A percentile compares a stretch with the other conserved stretches of the same genome.
These are phyloP conservation scores for Debaryomyces udenii DNA, from an alignment of 1,139 yeast species.

Conservation along the genomic window DNA sequence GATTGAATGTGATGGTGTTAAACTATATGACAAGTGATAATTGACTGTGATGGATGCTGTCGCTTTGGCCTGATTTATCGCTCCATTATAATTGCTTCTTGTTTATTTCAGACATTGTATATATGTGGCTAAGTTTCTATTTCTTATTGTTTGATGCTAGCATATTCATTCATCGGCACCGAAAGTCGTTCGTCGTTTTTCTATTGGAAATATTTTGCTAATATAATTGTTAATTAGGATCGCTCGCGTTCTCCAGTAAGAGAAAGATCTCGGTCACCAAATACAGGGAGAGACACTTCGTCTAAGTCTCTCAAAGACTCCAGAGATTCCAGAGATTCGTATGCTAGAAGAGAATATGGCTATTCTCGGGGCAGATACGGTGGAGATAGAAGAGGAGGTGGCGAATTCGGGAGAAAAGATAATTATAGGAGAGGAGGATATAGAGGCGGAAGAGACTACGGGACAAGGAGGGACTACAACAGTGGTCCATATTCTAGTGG, in stretches of 20 bases:
- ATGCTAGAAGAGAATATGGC: slow-evolving; percentile 27
- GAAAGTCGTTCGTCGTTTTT: slow-evolving; percentile 1
- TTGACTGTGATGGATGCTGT: slow-evolving; percentile 4
- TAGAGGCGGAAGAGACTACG: slow-evolving; percentile 26
- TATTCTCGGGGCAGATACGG: slow-evolving; percentile 23
- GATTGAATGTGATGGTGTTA: slow-evolving; percentile 10
- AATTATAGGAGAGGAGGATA: slow-evolving; percentile 28
- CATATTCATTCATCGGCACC: slow-evolving; percentile 10
- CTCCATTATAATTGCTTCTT: no score
- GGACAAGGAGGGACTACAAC: slow-evolving; percentile 27
- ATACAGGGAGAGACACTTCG: slow-evolving; percentile 12
- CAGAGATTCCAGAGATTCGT: slow-evolving; percentile 16
- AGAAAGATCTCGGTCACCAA: slow-evolving; percentile 40
- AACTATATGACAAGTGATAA: slow-evolving; percentile 5
- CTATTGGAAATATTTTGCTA: slow-evolving; percentile 21
- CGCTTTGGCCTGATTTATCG: slow-evolving; percentile 2
- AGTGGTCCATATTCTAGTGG: slow-evolving; percentile 25
- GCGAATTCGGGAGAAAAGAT: slow-evolving; percentile 28
- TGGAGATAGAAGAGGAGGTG: slow-evolving; percentile 26
- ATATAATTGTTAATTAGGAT: slow-evolving; percentile 34
- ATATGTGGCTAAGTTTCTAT: no score
- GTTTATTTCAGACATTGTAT: no score
- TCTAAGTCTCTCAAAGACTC: slow-evolving; percentile 6
- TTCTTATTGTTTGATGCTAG: slow-evolving; percentile 9
- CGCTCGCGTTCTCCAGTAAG: slow-evolving; percentile 53